These are phyloP conservation scores for Panicum miliaceum DNA, from an alignment of 176 grass and related monocot genomes.

Conservation along the genomic window DNA sequence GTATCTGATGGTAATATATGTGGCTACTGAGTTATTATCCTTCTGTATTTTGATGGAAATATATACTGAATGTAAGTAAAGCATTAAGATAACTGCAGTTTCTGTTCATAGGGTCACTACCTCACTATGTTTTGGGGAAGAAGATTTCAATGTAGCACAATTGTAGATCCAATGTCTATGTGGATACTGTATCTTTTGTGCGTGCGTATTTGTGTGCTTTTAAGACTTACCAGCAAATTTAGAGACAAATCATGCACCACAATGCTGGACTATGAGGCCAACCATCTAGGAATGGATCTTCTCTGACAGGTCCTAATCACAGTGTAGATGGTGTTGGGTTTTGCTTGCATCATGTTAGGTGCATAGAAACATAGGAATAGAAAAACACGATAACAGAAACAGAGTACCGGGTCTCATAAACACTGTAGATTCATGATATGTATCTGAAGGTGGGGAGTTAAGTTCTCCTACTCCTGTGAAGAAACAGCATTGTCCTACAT, in stretches of 20 bases:
- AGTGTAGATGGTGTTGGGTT: background rate
- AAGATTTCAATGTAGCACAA: background rate
- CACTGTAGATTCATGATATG: background rate
- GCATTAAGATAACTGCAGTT: background rate
- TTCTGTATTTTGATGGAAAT: constrained; percentile 23
- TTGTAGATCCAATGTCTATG: background rate
- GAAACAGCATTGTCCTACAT: too few species aligned
- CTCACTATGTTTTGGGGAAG: background rate
- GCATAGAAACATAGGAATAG: background rate
- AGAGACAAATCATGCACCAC: background rate
- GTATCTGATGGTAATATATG: constrained; percentile 29
- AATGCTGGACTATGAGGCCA: background rate
- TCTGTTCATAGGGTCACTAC: constrained; percentile 38
- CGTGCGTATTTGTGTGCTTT: background rate
- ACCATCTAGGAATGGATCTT: background rate
- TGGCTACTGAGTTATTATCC: constrained; percentile 20
- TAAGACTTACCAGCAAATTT: background rate
- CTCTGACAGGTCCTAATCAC: background rate
- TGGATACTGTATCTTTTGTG: background rate
- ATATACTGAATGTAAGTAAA: constrained; percentile 38
- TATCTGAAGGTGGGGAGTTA: too few species aligned
- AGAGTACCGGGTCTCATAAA: too few species aligned
- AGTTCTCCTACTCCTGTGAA: too few species aligned
- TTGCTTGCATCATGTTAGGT: background rate
- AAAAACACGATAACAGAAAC: background rate